Evolutionary conservation across 441 rosid species (phyloP), one percentile per base, ranked within the genome.

Genomic region (Viola pubescens): DNA sequence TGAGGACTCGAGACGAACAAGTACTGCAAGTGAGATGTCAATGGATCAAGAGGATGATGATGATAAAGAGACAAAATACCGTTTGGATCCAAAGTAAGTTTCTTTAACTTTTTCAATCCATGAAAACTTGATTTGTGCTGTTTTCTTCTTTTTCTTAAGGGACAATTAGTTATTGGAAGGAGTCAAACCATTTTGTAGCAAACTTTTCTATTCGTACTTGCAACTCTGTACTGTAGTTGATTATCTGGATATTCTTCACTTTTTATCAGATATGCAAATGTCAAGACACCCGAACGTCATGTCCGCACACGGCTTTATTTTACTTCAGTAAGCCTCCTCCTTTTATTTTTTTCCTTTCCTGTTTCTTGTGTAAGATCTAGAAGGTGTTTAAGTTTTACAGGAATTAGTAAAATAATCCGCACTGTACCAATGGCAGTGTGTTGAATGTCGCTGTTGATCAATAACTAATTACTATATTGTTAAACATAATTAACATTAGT

Each of bases 271-370:
- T 95, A 89, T 69, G 99, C 99, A 52, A 89, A 95, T 75, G 99
- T 95, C 49, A 88, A 62, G 85, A 86, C 98, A 54, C 99, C 99
- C 11, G 99, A 92, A 53, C 98, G 99, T 61, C 99, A 95, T 64
- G 97, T 95, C 56, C 83, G 98, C 58, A 95, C 99, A 14, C 86
- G 99, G 52, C 98, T 95, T 38, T 95, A 95, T 79, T 95, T 95
- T 77, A 95, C 99, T 57, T 95, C 99, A 13, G 99, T 95, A 78
- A 84, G 98, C 76, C 34, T 26, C 34, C 2, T 26, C 34, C 3
- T 26, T 26, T 26, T 26, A 2, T 26, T 26, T 26, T 26, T 26
- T 26, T 26, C 34, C 2, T 26, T 26, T 26, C 34, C 34, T 26
- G 34, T 26, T 26, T 26, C 34, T 1, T 26, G 34, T 26, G 34